These are phyloP conservation scores for Calophaca sinica DNA, from an alignment of 306 rosid species.

Conservation along the genomic window DNA sequence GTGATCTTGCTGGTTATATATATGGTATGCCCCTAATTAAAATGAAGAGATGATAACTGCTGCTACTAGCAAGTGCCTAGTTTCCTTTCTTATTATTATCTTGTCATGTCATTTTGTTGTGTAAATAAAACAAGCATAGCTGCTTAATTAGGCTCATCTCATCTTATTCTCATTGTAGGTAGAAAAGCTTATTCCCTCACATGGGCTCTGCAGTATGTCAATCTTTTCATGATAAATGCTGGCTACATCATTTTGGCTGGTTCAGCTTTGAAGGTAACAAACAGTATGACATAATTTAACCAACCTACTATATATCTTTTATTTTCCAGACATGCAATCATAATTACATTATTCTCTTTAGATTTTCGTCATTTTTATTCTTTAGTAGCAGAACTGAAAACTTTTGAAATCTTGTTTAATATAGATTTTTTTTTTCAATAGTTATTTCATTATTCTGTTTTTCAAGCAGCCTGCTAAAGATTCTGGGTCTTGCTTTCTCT, in stretches of 20 bases:
- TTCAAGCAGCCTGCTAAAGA: neutral
- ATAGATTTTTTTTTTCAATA: neutral
- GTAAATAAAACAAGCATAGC: neutral
- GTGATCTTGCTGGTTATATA: conserved; percentile 87
- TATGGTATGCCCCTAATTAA: conserved; percentile 61
- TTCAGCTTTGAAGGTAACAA: conserved; percentile 85
- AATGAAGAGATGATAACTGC: neutral
- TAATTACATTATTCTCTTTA: conserved; percentile 1
- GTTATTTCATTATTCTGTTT: conserved; percentile 23
- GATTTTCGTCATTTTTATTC: conserved; percentile 5
- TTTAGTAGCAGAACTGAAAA: neutral
- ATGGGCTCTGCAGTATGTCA: conserved; percentile 87
- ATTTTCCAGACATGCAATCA: neutral
- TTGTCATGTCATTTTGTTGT: neutral
- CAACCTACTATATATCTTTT: neutral
- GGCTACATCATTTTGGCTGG: conserved; percentile 94
- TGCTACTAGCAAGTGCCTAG: neutral
- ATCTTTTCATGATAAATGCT: conserved; percentile 94
- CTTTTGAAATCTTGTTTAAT: neutral
- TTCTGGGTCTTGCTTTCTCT: neutral
- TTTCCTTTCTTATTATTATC: neutral
- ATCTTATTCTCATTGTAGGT: conserved; percentile 58
- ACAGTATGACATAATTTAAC: neutral
- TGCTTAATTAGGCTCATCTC: neutral
- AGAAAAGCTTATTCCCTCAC: conserved; percentile 79